Evolutionary conservation across 768 basidiomycete genomes (phyloP).

Genomic region (Boletus reticulatus): DNA sequence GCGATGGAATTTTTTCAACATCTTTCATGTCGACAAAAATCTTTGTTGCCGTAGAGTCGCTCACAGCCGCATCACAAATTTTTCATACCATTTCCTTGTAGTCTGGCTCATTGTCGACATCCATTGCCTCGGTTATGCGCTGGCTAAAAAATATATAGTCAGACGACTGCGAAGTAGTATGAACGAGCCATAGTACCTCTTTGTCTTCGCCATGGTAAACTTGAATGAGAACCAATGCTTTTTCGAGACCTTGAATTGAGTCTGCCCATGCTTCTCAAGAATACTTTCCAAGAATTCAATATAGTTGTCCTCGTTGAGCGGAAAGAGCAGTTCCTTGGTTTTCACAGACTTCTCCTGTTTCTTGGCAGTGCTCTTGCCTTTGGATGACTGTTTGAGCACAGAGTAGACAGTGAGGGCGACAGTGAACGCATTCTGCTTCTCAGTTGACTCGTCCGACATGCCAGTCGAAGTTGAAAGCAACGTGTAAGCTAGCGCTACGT

Average conservation of each 20-base stretch:
- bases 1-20: not conserved
- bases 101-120: conserved; percentile 4
- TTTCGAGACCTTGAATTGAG: not conserved
- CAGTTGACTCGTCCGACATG: too few relatives aligned
- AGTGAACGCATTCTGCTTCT: not conserved
- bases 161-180: not conserved
- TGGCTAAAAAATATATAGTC: not conserved
- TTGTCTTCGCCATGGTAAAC: not conserved
- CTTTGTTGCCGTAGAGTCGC: not conserved
- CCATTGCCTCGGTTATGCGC: not conserved
- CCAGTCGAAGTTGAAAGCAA: too few relatives aligned
- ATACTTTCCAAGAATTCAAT: not conserved
- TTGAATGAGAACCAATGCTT: conserved; percentile 1
- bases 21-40: conserved; percentile 7
- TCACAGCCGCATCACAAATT: not conserved
- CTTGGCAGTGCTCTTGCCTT: not conserved
- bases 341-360: not conserved
- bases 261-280: conserved; percentile 1
- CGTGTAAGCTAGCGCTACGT: too few relatives aligned
- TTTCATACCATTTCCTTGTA: conserved; percentile 11
- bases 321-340: not conserved
- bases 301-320: not conserved
- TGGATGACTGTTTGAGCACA: not conserved
- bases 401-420: not conserved
- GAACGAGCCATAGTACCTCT: not conserved